Evolutionary conservation across 192 early-diverging fungal species (phyloP), one percentile per base, ranked within the genome.

Genomic region (Coemansia sp.): DNA sequence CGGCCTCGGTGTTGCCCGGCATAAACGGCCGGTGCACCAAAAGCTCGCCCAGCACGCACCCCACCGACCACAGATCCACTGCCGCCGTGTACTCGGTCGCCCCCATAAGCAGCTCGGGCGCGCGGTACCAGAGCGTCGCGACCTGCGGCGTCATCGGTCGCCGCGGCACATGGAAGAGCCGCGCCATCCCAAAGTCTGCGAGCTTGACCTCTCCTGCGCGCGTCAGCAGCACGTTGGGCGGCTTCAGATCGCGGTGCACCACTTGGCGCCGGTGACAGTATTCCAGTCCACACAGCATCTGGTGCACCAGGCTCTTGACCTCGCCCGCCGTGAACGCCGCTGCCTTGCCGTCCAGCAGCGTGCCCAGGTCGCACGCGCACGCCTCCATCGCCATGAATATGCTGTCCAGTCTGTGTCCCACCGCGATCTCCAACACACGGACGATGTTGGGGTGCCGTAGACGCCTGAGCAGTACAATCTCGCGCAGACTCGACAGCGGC

Each of bases 371-470:
- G 72, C 44, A 53, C 15, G 87, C 85, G 63, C 93, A 95, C 50
- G 85, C 88, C 58, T 93, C 91, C 91, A 95, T 92, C 19, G 89
- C 88, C 77, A 94, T 83, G 58, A 91, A 94, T 20, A 92, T 86
- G 40, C 81, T 80, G 44, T 91, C 86, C 29, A 83, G 53, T 45
- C 80, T 79, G 36, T 80, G 50, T 1, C 88, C 89, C 0, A 83
- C 87, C 8, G 81, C 86, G 6, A 92, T 85, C 20, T 90, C 86
- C 13, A 69, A 50, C 5, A 91, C 81, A 37, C 66, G 66, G 14
- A 93, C 84, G 41, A 93, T 78, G 64, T 91, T 93, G 38, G 52
- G 72, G 59, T 93, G 89, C n/a, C 57, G 50, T 50, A 92, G 60
- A 28, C 55, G 39, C 33, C 76, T 83, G 23, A 93, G 56, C 5